These are phyloP conservation scores for Raphanus sativus DNA, from an alignment of 345 rosid genomes.

Conservation along the genomic window DNA sequence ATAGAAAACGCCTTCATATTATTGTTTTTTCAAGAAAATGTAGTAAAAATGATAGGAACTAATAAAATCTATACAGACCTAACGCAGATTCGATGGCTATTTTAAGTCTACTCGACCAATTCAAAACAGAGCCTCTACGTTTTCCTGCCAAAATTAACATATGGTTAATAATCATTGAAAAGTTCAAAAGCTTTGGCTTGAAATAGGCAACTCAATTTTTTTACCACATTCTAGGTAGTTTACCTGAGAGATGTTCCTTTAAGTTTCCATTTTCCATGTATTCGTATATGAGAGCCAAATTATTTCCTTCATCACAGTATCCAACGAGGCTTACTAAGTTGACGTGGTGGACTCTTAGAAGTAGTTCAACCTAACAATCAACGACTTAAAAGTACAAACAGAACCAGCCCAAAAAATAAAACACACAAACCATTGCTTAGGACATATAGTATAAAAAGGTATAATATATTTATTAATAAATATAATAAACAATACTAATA, in stretches of 20 bases:
- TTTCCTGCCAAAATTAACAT: not conserved
- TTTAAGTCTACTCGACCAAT: constrained; percentile 2
- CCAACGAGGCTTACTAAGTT: not conserved
- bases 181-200: not conserved
- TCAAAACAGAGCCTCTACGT: not conserved
- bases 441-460: too few relatives aligned
- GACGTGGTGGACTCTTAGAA: not conserved
- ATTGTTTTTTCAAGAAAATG: not conserved
- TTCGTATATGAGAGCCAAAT: not conserved
- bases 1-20: not conserved
- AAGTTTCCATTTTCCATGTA: not conserved
- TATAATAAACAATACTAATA: too few relatives aligned
- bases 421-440: too few relatives aligned
- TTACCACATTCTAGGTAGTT: not conserved
- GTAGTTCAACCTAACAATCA: not conserved
- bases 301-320: not conserved
- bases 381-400: not conserved
- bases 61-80: not conserved
- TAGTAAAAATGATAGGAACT: not conserved
- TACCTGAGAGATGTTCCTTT: not conserved
- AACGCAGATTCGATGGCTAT: not conserved
- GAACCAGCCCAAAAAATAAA: too few relatives aligned
- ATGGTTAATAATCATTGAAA: not conserved
- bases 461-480: too few relatives aligned
- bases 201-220: not conserved